Evolutionary conservation across 371 early-diverging fungal genomes (phyloP).

Genomic region (Mucor piriformis): DNA sequence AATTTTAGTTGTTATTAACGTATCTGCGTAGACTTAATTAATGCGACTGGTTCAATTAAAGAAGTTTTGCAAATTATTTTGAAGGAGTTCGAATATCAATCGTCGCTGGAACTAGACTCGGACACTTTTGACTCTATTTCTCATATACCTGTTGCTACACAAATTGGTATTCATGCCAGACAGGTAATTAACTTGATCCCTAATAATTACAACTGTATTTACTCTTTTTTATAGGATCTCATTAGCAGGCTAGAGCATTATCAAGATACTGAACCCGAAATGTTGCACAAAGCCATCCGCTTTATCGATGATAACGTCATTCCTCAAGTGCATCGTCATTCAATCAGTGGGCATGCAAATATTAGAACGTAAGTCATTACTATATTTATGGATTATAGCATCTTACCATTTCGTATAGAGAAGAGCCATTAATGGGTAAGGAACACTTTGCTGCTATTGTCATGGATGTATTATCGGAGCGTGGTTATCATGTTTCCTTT

Average conservation of each 20-base stretch:
- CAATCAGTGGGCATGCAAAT: conserved; percentile 66
- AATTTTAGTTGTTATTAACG: not conserved
- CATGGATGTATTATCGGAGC: conserved; percentile 70
- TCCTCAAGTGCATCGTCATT: conserved; percentile 60
- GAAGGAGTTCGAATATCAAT: conserved; percentile 71
- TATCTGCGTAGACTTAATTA: conserved; percentile 58
- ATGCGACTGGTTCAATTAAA: conserved; percentile 66
- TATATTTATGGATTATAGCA: not conserved
- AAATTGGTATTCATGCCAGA: conserved; percentile 68
- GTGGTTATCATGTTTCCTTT: conserved; percentile 67
- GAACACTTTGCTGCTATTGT: conserved; percentile 62
- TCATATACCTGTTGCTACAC: conserved; percentile 66
- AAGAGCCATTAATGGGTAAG: conserved; percentile 51
- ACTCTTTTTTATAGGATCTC: conserved; percentile 44
- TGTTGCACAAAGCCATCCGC: conserved; percentile 53
- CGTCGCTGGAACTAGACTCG: conserved; percentile 62
- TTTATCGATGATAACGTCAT: conserved; percentile 62
- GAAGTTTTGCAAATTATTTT: conserved; percentile 67
- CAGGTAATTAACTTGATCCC: conserved; percentile 28
- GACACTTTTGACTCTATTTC: conserved; percentile 69
- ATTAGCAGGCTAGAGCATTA: conserved; percentile 66
- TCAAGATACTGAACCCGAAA: conserved; percentile 56
- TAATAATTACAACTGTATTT: not conserved
- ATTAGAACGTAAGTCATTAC: conserved; percentile 60
- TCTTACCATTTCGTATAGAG: conserved; percentile 28